Evolutionary conservation across 2,329 filamentous ascomycete species (phyloP), one percentile per base, ranked within the genome.

Genomic region (Aspergillus sp.): DNA sequence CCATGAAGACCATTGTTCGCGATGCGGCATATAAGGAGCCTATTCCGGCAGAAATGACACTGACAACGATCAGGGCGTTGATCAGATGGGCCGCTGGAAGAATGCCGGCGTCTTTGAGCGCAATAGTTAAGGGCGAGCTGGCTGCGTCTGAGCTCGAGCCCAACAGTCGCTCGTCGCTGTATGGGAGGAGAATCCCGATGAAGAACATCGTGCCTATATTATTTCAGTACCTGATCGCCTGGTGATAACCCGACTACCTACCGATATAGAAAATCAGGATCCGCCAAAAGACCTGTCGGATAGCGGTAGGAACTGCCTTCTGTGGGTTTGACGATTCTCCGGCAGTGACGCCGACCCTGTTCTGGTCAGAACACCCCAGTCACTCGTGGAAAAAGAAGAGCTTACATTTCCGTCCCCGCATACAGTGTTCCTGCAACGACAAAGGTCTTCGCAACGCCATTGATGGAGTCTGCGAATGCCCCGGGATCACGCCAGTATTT

Each of bases 1-100:
- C 89, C 86, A 93, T 90, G 77, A 87, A 92, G 0, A 92, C 77
- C 1, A 94, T 76, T 0, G 90, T 92, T 22, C 90, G 85, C 3
- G 88, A 90, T 49, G 86, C 87, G 65, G 93, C 90, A 72, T 92
- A 93, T 62, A 93, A 89, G 9, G 87, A 90, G 55, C 85, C 87
- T 75, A 93, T 93, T 65, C 89, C 84, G 18, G 89, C 88, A 0
- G 84, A 87, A 42, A 91, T 79, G 57, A 90, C 90, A 12, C 90
- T 90, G 9, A 91, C 78, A 54, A 93, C 82, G 67, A 91, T 90
- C 68, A 91, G 88, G 45, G 87, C 88, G 65, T 93, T 93, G 77
- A 93, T 89, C 1, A 93, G 82, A 69, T 93, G 86, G 1, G 90
- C 88, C 56, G 88, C 90, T 26, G 84, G 85, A 56, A 88, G 75